These are phyloP conservation scores for Plasmodium berghei DNA, from an alignment of 169 alveolate genomes.

Conservation along the genomic window DNA sequence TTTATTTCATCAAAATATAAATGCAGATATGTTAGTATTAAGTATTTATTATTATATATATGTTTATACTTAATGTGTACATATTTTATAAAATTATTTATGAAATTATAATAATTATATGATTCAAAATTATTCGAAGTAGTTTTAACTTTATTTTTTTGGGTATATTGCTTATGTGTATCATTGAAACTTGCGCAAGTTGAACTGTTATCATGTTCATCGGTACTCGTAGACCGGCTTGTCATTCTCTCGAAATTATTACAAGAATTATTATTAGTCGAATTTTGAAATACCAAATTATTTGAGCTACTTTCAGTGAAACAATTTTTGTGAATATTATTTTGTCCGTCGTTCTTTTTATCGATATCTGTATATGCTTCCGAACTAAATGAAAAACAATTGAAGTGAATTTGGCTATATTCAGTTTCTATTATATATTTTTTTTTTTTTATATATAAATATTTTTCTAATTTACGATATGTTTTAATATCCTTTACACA, in stretches of 20 bases:
- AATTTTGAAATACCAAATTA: not conserved
- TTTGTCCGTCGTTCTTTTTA: not conserved
- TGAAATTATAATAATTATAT: conserved; percentile 32
- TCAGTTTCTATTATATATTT: conserved; percentile 1
- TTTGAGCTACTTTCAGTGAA: not conserved
- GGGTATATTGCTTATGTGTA: not conserved
- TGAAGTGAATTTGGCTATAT: conserved; percentile 35
- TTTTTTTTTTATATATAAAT: conserved; percentile 46
- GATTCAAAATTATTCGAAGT: not conserved
- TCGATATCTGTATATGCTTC: conserved; percentile 5
- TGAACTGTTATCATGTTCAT: not conserved
- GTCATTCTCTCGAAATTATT: not conserved
- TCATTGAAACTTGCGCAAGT: not conserved
- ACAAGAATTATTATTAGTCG: not conserved
- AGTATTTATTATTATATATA: conserved; percentile 57
- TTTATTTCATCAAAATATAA: conserved; percentile 53
- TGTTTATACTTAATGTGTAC: conserved; percentile 67
- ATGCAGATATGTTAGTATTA: conserved; percentile 46
- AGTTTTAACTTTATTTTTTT: not conserved
- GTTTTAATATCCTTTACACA: conserved; percentile 41
- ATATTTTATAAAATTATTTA: conserved; percentile 40
- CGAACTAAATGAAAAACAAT: conserved; percentile 27
- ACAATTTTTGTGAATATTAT: not conserved
- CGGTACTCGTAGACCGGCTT: not conserved
- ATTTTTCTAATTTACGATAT: conserved; percentile 60